Evolutionary conservation across 176 grass and related monocot genomes (phyloP), one percentile per base, ranked within the genome.

Genomic region (Aegilops tauschii): DNA sequence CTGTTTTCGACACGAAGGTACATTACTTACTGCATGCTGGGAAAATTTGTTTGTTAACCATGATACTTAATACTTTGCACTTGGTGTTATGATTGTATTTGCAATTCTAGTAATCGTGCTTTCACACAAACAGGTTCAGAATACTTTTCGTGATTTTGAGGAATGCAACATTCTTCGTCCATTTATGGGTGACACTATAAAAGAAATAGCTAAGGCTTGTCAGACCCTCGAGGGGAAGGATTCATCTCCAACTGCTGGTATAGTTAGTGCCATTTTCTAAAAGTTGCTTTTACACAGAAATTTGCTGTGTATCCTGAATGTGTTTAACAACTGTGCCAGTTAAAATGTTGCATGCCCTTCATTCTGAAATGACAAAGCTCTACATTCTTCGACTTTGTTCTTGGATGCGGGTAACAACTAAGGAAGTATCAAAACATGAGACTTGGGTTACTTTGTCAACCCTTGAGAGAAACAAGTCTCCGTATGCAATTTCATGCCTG

Each of bases 401-500:
- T 69, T 99, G 97, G 97, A 93, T 93, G 92, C 86, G 94, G 39
- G 84, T 90, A 76, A 91, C 85, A 63, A 99, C 92, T 31, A 99
- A 91, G 94, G 94, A 92, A 80, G 88, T 99, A 61, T 85, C 92
- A 32, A 94, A 91, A 81, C 87, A 94, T 40, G 97, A 99, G 85
- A 95, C 80, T 72, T 99, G 97, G 97, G 63, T 88, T 84, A 94
- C 87, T 89, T 90, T 99, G 52, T 90, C 94, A 85, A 94, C 92
- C 49, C 90, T 99, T 30, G 97, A 96, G 79, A 91, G 97, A 58
- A 96, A 99, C 85, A 99, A 89, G 67, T 99, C 97, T 66, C 83
- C 85, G 8, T 99, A 99, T 83, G 90, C 97, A 90, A 99, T 99
- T 99, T 99, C 97, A 36, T 82, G 87, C 82, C 90, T 99, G 90